Percentiles rank a stretch among this genome's conserved stretches.
Evolutionary conservation across 768 basidiomycete genomes (phyloP).

Genomic region (Botryobasidium botryosum): DNA sequence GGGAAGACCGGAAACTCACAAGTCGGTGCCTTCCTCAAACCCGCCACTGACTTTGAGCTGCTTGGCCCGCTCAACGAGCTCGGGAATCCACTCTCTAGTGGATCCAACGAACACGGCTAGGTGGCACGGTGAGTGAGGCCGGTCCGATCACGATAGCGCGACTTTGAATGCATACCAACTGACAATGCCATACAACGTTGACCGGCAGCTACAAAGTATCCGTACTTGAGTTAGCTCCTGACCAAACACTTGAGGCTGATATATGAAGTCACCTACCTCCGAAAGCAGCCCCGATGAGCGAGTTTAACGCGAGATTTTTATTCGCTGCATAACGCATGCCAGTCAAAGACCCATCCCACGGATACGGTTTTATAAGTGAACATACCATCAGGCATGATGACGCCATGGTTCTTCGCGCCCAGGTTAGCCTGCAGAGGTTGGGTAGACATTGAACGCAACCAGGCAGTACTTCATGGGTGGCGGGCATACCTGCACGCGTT

Average conservation of each 20-base stretch:
- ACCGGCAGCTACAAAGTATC: constrained; percentile 53
- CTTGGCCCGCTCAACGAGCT: constrained; percentile 65
- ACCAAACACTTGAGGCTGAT: constrained; percentile 22
- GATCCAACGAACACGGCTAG: constrained; percentile 61
- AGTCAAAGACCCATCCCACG: no score
- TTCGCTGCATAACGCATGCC: constrained; percentile 35
- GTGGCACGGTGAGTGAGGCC: neutral
- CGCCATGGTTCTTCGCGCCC: constrained; percentile 95
- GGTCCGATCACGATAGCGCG: neutral
- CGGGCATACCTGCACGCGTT: no score
- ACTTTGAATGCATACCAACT: constrained; percentile 43
- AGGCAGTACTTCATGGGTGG: constrained; percentile 30
- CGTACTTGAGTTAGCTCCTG: constrained; percentile 12
- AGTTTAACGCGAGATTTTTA: constrained; percentile 81
- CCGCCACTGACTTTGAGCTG: constrained; percentile 75
- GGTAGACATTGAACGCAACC: neutral
- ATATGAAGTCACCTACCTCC: constrained; percentile 26
- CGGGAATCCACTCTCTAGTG: constrained; percentile 58
- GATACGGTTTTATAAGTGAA: neutral
- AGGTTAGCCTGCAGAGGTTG: constrained; percentile 48
- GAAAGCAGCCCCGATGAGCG: constrained; percentile 84
- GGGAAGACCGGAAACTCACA: constrained; percentile 29
- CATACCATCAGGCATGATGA: constrained; percentile 85
- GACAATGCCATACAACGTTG: constrained; percentile 97
- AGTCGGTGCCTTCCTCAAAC: constrained; percentile 71